Evolutionary conservation across 2,329 filamentous ascomycete species (phyloP).

Genomic region (Venturiaceae sp.): DNA sequence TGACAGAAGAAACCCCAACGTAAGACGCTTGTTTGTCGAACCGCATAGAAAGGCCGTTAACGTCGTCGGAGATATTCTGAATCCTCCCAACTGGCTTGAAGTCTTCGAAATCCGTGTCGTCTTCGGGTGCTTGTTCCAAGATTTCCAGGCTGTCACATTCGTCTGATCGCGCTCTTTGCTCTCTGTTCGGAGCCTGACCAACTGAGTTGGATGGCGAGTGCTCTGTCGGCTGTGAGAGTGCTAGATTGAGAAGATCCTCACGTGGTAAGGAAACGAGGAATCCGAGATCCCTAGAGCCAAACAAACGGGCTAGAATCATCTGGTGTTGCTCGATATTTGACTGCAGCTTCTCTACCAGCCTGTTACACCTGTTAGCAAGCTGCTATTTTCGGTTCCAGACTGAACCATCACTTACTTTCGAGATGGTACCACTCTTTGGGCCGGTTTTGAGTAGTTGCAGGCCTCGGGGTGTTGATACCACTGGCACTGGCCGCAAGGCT

Average conservation of each 20-base stretch:
- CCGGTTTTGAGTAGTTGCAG: slow-evolving; percentile 73
- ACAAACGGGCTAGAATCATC: slow-evolving; percentile 30
- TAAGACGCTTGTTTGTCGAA: slow-evolving; percentile 57
- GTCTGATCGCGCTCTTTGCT: slow-evolving; percentile 28
- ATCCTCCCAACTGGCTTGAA: slow-evolving; percentile 30
- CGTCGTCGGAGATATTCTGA: slow-evolving; percentile 54
- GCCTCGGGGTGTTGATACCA: slow-evolving; percentile 72
- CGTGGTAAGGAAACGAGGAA: slow-evolving; percentile 27
- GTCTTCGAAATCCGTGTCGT: slow-evolving; percentile 54
- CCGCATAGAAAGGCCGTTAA: slow-evolving; percentile 55
- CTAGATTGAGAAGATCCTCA: slow-evolving; percentile 35
- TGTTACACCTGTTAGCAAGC: slow-evolving; percentile 28
- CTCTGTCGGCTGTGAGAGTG: slow-evolving; percentile 29
- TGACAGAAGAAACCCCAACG: slow-evolving; percentile 64
- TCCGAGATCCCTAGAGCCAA: slow-evolving; percentile 31
- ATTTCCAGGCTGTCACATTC: slow-evolving; percentile 44
- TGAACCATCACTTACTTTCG: slow-evolving; percentile 51
- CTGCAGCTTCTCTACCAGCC: slow-evolving; percentile 46
- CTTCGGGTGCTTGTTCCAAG: slow-evolving; percentile 60
- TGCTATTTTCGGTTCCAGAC: slow-evolving; percentile 23
- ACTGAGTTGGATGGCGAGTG: neutral
- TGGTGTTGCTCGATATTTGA: slow-evolving; percentile 38
- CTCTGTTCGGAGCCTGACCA: neutral
- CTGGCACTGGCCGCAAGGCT: slow-evolving; percentile 73
- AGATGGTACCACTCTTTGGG: slow-evolving; percentile 66